Conservation (phyloP, 257 asterid species). For the Plantago ovata region DNA sequence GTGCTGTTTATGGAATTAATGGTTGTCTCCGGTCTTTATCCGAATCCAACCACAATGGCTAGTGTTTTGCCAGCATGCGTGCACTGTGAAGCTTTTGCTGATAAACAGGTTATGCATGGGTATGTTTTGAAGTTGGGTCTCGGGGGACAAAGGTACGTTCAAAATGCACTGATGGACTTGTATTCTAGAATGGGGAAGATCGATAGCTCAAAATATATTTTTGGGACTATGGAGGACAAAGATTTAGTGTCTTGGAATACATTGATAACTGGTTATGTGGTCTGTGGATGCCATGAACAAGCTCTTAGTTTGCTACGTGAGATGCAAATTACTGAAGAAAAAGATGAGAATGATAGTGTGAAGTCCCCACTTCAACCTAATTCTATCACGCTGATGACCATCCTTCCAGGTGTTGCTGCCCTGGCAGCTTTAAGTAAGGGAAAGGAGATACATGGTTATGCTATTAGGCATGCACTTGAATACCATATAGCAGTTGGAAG, state of each 20-base stretch:
- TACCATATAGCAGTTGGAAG: conserved; percentile 73
- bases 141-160: conserved; percentile 53
- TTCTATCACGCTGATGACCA: conserved; percentile 75
- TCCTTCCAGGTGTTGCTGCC: conserved; percentile 83
- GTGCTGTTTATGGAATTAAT: conserved; percentile 51
- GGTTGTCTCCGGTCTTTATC: conserved; percentile 38
- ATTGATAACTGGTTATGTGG: conserved; percentile 73
- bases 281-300: conserved; percentile 69
- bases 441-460: conserved; percentile 72
- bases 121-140: conserved; percentile 73
- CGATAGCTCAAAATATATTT: conserved; percentile 45
- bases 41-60: conserved; percentile 74
- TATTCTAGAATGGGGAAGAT: conserved; percentile 68
- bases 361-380: conserved; percentile 45
- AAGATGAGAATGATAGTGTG: conserved; percentile 15
- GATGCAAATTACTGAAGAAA: conserved; percentile 43
- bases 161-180: conserved; percentile 86
- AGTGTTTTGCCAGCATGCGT: conserved; percentile 88
- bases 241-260: conserved; percentile 87
- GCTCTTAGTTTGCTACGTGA: conserved; percentile 48
- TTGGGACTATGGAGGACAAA: conserved; percentile 55
- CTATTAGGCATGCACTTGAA: conserved; percentile 50
- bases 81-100: conserved; percentile 55
- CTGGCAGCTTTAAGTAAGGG: conserved; percentile 70
- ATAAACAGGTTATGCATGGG: conserved; percentile 75